Evolutionary conservation across 2,329 filamentous ascomycete genomes (phyloP), one percentile per base, ranked within the genome.

Genomic region (Corinectria fuckeliana): DNA sequence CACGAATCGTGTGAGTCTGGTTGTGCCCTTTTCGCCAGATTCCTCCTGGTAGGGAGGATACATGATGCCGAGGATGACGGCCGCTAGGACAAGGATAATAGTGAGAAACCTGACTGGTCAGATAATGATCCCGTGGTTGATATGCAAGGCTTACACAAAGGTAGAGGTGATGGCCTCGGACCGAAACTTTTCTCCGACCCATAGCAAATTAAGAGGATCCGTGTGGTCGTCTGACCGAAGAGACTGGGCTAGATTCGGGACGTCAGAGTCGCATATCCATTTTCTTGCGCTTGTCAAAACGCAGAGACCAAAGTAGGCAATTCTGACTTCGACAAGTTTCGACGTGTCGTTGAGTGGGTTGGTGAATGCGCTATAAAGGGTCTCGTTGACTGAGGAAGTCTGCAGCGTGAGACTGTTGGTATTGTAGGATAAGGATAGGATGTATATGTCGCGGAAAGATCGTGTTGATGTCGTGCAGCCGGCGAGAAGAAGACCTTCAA

Each of bases 191-290:
- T 26, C 20, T 6, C 48, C 48, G n/a, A 50, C 16, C 48, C 48
- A 50, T 34, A 50, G 21, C 16, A 50, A n/a, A 28, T 50, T 50
- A 10, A 50, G 48, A 39, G 48, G 34, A 34, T 50, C 48, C 20
- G 48, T 36, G 11, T 50, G 26, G 10, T 50, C 26, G 10, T 13
- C 20, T 7, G 48, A n/a, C 34, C n/a, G 16, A n/a, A 50, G 18
- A 21, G 16, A 20, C 5, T 18, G 11, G 18, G 32, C 48, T 13
- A 50, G 20, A 23, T 34, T 38, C 4, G 48, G 23, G 3, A 18
- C 5, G 10, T 38, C 10, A 14, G 32, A 21, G 13, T n/a, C 32
- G 20, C 48, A 50, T 39, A 26, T 23, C 48, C 48, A 50, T 3
- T 28, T 36, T 21, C 30, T 20, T 16, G 20, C 4, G 10, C 11